Evolutionary conservation across 306 rosid species (phyloP), one percentile per base, ranked within the genome.

Genomic region (Lupinus albus): DNA sequence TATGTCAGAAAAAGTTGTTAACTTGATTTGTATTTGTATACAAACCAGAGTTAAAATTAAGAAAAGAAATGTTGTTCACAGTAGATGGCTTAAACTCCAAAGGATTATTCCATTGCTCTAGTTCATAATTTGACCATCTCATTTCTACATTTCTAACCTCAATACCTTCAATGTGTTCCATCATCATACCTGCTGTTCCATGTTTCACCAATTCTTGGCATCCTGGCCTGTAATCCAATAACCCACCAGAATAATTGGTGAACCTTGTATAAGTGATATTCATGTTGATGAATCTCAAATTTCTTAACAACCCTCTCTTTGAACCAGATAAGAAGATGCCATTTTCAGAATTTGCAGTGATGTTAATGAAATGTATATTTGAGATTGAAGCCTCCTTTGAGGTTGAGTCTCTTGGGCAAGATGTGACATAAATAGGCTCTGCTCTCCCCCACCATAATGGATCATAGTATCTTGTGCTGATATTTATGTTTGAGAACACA

Each of bases 371-470:
- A 58, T 21, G 78, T 21, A 92, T 14, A 71, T 92, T 64, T 49
- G 98, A 92, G 76, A 92, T 87, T 12, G 95, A 84, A 56, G 91
- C 98, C 80, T 89, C 98, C 71, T 84, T 87, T 45, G 95, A 78
- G 61, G 44, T 45, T 13, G 84, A 30, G 71, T 87, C 0, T 61
- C 98, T 70, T 0, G 95, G 96, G 61, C 98, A 92, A 15, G 84
- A 75, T 3, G 95, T 87, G 35, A 89, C 92, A 47, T 92, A 92
- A 25, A 92, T 87, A 53, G 98, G 96, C 81, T 92, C 98, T 0
- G 96, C 98, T 80, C 96, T 92, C 61, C 98, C 98, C 98, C 98
- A 92, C 96, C 98, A 92, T 72, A 64, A 92, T 0, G 81, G 93
- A 9, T 92, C 95, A 72, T 92, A 92, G 76, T 92, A 92, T 79